Evolutionary conservation across 805 yeast species (phyloP).

Genomic region (Starmerella tilneyi): DNA sequence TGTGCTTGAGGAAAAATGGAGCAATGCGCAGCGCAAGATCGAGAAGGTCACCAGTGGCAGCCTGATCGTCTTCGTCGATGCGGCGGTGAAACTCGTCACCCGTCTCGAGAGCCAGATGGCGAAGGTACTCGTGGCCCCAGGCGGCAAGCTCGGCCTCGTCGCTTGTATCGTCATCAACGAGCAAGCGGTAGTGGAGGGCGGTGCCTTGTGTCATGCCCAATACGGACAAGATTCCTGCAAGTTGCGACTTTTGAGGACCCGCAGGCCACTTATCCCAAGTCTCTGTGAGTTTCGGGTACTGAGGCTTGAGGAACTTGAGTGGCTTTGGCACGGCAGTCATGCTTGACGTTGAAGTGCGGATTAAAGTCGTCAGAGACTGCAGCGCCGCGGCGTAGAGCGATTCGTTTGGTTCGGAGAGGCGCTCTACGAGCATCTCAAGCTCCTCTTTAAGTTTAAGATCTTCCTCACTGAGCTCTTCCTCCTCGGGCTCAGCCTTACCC

Average conservation of each 20-base stretch:
- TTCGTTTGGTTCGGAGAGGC: conserved; percentile 40
- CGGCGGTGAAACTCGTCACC: conserved; percentile 71
- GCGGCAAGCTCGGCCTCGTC: conserved; percentile 43
- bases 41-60: conserved; percentile 38
- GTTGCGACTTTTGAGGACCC: conserved; percentile 41
- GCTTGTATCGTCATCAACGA: conserved; percentile 38
- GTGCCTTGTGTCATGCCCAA: conserved; percentile 88
- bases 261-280: conserved; percentile 57
- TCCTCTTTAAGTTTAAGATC: conserved; percentile 80
- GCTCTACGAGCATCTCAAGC: conserved; percentile 76
- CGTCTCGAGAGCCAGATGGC: conserved; percentile 90
- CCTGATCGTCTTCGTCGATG: conserved; percentile 18
- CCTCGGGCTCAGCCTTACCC: conserved; percentile 29
- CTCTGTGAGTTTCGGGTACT: conserved; percentile 56
- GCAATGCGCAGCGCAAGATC: conserved; percentile 65
- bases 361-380: conserved; percentile 58
- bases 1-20: conserved; percentile 83
- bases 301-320: conserved; percentile 84
- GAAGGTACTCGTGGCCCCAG: conserved; percentile 98
- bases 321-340: conserved; percentile 99
- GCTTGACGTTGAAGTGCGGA: conserved; percentile 88
- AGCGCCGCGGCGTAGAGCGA: conserved; percentile 52
- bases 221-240: conserved; percentile 86
- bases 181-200: conserved; percentile 69
- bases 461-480: conserved; percentile 87